Evolutionary conservation across 345 rosid genomes (phyloP).

Genomic region (Salix dunnii): DNA sequence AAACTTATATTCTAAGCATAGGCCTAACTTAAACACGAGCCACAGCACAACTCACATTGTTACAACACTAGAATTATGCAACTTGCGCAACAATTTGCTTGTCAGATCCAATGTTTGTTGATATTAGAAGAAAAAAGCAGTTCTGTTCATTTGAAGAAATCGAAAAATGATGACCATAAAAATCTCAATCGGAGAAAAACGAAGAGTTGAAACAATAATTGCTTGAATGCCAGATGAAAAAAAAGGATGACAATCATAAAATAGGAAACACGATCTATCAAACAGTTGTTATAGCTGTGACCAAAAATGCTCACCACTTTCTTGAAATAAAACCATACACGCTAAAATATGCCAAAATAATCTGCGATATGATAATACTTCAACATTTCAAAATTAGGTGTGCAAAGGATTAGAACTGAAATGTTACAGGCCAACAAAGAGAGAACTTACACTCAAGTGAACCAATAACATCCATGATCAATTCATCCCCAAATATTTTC

Average conservation of each 20-base stretch:
- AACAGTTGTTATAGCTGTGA: background rate
- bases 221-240: background rate
- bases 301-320: background rate
- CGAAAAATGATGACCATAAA: background rate
- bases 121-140: background rate
- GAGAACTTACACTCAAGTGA: slow-evolving; percentile 81
- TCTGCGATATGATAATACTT: background rate
- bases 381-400: background rate
- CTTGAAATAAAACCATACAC: background rate
- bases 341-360: background rate
- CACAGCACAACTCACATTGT: background rate
- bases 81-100: background rate
- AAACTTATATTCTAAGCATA: background rate
- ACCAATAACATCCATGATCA: slow-evolving; percentile 83
- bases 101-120: background rate
- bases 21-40: background rate
- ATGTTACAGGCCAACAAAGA: background rate
- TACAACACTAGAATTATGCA: background rate
- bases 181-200: background rate
- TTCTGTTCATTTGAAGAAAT: background rate
- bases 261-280: background rate
- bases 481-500: slow-evolving; percentile 74
- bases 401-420: background rate
- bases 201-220: background rate
- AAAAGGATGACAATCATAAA: background rate